Evolutionary conservation across 164 flowering plant genomes (phyloP), one percentile per base, ranked within the genome.

Genomic region (Magnolia sinica): DNA sequence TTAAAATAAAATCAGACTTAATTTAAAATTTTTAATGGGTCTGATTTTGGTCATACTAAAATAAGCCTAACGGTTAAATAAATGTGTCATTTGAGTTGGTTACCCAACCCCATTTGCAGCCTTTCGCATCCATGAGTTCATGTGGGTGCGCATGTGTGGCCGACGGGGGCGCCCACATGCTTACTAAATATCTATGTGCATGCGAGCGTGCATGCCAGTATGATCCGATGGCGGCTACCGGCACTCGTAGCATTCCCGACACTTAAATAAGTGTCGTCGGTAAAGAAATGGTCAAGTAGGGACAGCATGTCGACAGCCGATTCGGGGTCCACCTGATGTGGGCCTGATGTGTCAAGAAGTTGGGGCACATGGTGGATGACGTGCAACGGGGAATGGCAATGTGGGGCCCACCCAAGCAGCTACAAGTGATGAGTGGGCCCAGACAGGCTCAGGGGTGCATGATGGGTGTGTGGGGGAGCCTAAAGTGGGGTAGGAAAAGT

Each of bases 201-300:
- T 74, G 76, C 7, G 64, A 80, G 89, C 88, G 79, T 55, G 61
- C 61, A 3, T 37, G 45, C 45, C 45, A 81, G 89, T 85, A 76
- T 80, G 85, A 76, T 50, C 78, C 81, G 73, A 71, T 84, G 87
- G 86, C 87, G 86, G 89, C 90, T 78, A 80, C 84, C 78, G 76
- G 66, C 77, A 61, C 4, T 63, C 52, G 76, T 67, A 74, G 66
- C 74, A 71, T 61, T 72, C 50, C 72, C 73, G 72, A 77, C 70
- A 50, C 65, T 75, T 37, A 37, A 3, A 75, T 71, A 51, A 24
- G 37, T 83, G 90, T 83, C 84, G 68, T 19, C 6, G 55, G 27
- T 68, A 22, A 74, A 73, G 68, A 6, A 2, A 1, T 67, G 76
- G 82, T 22, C 20, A 76, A 0, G 79, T 80, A 74, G 89, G 89